Base-by-base conservation (phyloP, 768 basidiomycete genomes). In the Xanthoconium stramineum region DNA sequence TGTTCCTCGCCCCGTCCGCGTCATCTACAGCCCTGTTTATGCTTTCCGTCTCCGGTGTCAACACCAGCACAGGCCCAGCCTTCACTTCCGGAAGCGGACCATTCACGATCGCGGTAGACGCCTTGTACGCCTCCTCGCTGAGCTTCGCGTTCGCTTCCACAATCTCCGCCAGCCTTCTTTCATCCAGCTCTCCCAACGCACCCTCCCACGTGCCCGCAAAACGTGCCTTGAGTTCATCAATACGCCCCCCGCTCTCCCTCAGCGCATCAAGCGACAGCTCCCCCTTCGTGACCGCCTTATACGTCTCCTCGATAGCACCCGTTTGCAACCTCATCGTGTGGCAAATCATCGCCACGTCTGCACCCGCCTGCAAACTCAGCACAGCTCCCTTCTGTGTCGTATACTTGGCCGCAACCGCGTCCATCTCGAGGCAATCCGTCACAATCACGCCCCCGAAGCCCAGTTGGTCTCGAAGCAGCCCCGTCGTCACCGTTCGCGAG, bases 371-470 rank as follows among this genome's bases (percentile, higher is more conserved):
- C 42, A 89, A 64, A 6, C 82, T 80, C 56, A 75, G 65, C 17
- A 87, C 77, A 0, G 85, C 83, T 6, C 84, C 86, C 47, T 48
- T 70, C 13, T 48, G 47, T 15, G 65, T 33, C 44, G 61, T 61
- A 12, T 76, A 72, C 17, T 72, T 72, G 30, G 78, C 74, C 1
- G 82, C 78, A 15, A 89, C 80, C 12, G 88, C 86, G 47, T 84
- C 84, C 88, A 90, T 89, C 71, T 89, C 87, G 24, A 89, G 70
- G 63, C 88, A 89, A 64, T 89, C 88, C 1, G 88, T 88, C 30
- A 88, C 86, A 20, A 87, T 68, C 37, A 89, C 78, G 0, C 86
- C 86, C 5, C 72, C 47, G 66, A 78, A 89, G 1, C 73, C 72
- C 62, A 89, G 58, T 40, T 80, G 74, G 3, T 70, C 66, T 43